phyloP scores from a whole-genome alignment of 2,329 filamentous ascomycete genomes.

The Cercospora canescens region DNA sequence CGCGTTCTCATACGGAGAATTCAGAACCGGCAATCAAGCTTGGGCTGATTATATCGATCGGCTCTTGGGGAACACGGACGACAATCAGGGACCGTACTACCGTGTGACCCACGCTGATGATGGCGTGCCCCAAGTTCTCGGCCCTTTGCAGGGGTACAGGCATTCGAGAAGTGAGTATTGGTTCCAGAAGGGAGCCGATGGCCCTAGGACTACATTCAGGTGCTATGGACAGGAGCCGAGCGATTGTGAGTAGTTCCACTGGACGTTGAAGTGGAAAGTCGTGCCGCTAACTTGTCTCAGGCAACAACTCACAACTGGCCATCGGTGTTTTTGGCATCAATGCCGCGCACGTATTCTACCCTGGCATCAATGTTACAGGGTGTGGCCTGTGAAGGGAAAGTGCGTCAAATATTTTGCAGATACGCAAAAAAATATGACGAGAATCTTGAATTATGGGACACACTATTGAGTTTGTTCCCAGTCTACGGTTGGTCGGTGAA shows the following conservation, averaged over 20 bases:
- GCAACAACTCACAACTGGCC: conserved; percentile 13
- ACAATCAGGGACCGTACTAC: conserved; percentile 7
- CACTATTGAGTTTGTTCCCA: not conserved
- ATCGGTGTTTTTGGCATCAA: conserved; percentile 17
- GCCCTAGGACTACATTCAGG: not conserved
- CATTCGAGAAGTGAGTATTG: conserved; percentile 13
- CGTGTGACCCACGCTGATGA: conserved; percentile 16
- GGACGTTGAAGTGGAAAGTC: not conserved
- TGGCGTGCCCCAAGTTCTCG: conserved; percentile 7
- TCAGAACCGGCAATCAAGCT: conserved; percentile 10
- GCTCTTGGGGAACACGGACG: conserved; percentile 1
- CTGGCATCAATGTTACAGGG: conserved; percentile 4
- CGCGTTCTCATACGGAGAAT: conserved; percentile 14
- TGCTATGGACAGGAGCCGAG: conserved; percentile 8
- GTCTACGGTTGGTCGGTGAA: not conserved
- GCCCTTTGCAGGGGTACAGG: not conserved
- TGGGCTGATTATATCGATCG: conserved; percentile 7
- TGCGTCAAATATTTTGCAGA: not conserved
- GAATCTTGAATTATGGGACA: not conserved
- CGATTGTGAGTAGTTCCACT: not conserved
- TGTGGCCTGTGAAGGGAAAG: not conserved
- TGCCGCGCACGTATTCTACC: conserved; percentile 16
- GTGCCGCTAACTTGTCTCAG: not conserved
- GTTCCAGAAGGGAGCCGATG: conserved; percentile 12
- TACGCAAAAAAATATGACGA: too few species aligned